Base-by-base conservation (phyloP, 768 basidiomycete genomes). In the Leccinum arenicola region DNA sequence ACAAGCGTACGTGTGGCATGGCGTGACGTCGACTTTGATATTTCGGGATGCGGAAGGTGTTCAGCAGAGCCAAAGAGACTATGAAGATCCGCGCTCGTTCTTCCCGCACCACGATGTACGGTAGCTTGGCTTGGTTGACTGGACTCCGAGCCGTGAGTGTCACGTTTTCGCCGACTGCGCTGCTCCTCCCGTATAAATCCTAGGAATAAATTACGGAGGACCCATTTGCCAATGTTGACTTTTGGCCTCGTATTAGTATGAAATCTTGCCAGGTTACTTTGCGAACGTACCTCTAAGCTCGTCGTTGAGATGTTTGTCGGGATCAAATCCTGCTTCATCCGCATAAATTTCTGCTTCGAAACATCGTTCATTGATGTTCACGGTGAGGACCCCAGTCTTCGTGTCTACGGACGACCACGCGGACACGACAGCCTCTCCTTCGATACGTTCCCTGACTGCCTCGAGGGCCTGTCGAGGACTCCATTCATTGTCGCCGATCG, bases 331-430 rank as follows among this genome's bases (percentile, higher is more conserved):
- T 43, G 89, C 84, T 70, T 98, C 95, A 69, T 98, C 95, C 12
- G 91, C 90, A 69, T 95, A 98, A 2, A 96, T 86, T 74, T 99
- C 97, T 6, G 92, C 91, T 56, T 98, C 95, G 70, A 98, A 98
- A 59, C 88, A 93, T 50, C 84, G 80, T 64, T 97, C 94, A 50
- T 84, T 90, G 49, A 99, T 65, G 73, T 97, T 93, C 4, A 98
- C 84, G 2, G 90, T 88, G 60, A 99, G 77, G 23, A 93, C 83
- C 7, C 96, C 96, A 8, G 88, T 87, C 72, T 91, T 89, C 5
- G 95, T 96, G 73, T 98, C 96, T 27, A 91, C 88, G 15, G 81
- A 82, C 40, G 91, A 89, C 96, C 96, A 99, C 12, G 86, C 76
- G 25, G 85, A 77, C 9, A 92, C 85, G 29, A 91, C 87, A 0